Conservation (phyloP, 148 eudicot species). For the Camellia sinensis region DNA sequence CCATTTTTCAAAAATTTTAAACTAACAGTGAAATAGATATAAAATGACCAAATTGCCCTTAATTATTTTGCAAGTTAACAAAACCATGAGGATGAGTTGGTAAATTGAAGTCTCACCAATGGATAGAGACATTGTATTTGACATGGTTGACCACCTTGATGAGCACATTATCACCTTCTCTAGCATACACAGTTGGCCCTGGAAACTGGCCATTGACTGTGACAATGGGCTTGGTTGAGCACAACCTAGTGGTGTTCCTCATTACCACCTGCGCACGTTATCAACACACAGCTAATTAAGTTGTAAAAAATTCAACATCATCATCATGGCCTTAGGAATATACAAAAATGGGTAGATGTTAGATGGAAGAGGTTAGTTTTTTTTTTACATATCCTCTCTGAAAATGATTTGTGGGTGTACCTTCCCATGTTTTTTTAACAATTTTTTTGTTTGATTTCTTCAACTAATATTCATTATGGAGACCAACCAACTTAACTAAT, state of each 20-base stretch:
- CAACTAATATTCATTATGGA: neutral
- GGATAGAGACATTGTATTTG: slow-evolving; percentile 52
- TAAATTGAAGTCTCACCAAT: slow-evolving; percentile 33
- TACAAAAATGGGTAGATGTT: neutral
- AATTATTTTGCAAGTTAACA: neutral
- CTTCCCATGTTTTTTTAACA: neutral
- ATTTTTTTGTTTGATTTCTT: neutral
- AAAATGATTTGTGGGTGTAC: neutral
- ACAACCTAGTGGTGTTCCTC: slow-evolving; percentile 40
- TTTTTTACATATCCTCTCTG: neutral
- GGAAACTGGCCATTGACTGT: slow-evolving; percentile 52
- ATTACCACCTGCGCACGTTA: slow-evolving; percentile 39
- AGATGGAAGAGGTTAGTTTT: neutral
- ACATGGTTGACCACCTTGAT: slow-evolving; percentile 48
- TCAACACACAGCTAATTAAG: neutral
- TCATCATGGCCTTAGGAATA: neutral
- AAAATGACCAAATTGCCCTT: neutral
- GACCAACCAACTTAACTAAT: neutral
- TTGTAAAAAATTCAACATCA: neutral
- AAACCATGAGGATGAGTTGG: neutral
- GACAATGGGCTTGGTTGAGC: slow-evolving; percentile 44
- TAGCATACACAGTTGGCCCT: slow-evolving; percentile 50
- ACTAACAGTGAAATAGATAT: neutral
- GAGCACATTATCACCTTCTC: slow-evolving; percentile 54
- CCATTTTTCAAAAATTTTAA: too few relatives aligned